A percentile compares a stretch with the other conserved stretches of the same genome.
phyloP scores from a whole-genome alignment of 2,329 filamentous ascomycete genomes.

The Colletotrichum nymphaeae region DNA sequence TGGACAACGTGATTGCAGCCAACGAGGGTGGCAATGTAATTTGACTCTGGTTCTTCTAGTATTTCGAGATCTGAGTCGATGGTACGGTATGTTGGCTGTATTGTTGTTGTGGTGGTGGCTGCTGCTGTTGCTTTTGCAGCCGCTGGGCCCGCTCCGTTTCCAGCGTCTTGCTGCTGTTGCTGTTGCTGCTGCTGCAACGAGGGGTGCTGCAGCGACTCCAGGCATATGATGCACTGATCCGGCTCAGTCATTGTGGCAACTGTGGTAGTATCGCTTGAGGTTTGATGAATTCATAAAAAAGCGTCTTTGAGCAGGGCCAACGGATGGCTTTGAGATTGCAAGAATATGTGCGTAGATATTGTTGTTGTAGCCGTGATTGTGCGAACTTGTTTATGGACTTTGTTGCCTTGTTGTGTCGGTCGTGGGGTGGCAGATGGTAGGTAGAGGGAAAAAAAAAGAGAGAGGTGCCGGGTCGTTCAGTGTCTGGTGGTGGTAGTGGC shows the following conservation, averaged over 20 bases:
- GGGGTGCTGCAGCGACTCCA: slow-evolving; percentile 65
- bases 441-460: neutral
- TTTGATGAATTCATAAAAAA: slow-evolving; percentile 61
- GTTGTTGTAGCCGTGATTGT: neutral
- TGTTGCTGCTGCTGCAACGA: slow-evolving; percentile 39
- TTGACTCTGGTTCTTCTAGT: slow-evolving; percentile 44
- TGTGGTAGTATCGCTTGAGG: slow-evolving; percentile 47
- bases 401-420: slow-evolving; percentile 20
- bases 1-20: slow-evolving; percentile 94
- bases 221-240: slow-evolving; percentile 78
- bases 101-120: slow-evolving; percentile 37
- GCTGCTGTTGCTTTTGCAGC: slow-evolving; percentile 26
- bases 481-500: neutral
- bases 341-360: neutral
- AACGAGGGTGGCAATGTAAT: slow-evolving; percentile 68
- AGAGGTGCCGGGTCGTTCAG: slow-evolving; percentile 3
- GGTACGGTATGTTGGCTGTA: slow-evolving; percentile 30
- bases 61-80: slow-evolving; percentile 36
- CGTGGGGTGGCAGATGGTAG: slow-evolving; percentile 3
- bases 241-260: slow-evolving; percentile 62
- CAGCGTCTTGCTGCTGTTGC: slow-evolving; percentile 35
- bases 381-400: neutral
- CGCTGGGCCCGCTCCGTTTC: slow-evolving; percentile 32
- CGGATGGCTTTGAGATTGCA: slow-evolving; percentile 21
- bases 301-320: slow-evolving; percentile 36